Evolutionary conservation across 768 basidiomycete genomes (phyloP).

Genomic region (Artomyces pyxidatus): DNA sequence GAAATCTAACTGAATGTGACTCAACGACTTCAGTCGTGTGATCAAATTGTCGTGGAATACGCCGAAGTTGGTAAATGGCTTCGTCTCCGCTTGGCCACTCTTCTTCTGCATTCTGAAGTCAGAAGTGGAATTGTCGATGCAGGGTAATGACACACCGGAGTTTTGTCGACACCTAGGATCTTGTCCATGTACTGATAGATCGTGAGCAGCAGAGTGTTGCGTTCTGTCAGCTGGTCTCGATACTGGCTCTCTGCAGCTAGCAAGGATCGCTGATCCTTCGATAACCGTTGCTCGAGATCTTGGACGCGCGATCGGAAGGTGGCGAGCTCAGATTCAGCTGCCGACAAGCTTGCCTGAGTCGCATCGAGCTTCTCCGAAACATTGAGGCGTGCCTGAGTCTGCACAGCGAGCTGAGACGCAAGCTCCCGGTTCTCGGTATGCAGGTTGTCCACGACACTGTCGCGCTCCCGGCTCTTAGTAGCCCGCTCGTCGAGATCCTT

Average conservation of each 20-base stretch:
- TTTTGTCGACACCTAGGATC: slow-evolving; percentile 85
- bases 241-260: slow-evolving; percentile 71
- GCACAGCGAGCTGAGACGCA: slow-evolving; percentile 66
- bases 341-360: slow-evolving; percentile 50
- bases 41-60: slow-evolving; percentile 95
- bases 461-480: slow-evolving; percentile 56
- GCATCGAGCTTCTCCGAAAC: slow-evolving; percentile 84
- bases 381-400: slow-evolving; percentile 83
- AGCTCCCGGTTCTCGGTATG: slow-evolving; percentile 79
- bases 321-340: slow-evolving; percentile 60
- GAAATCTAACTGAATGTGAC: slow-evolving; percentile 78
- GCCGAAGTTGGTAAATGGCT: slow-evolving; percentile 88
- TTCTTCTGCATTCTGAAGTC: slow-evolving; percentile 50
- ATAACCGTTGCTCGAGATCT: slow-evolving; percentile 73
- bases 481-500: slow-evolving; percentile 66
- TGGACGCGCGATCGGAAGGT: slow-evolving; percentile 50
- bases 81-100: slow-evolving; percentile 69
- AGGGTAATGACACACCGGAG: slow-evolving; percentile 54
- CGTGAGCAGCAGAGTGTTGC: slow-evolving; percentile 84
- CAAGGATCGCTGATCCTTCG: slow-evolving; percentile 73
- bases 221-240: slow-evolving; percentile 87
- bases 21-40: slow-evolving; percentile 75
- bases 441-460: slow-evolving; percentile 64
- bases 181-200: slow-evolving; percentile 95
- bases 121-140: not conserved